Evolutionary conservation across 305 asterid species (phyloP).

Genomic region (Lippia alba): DNA sequence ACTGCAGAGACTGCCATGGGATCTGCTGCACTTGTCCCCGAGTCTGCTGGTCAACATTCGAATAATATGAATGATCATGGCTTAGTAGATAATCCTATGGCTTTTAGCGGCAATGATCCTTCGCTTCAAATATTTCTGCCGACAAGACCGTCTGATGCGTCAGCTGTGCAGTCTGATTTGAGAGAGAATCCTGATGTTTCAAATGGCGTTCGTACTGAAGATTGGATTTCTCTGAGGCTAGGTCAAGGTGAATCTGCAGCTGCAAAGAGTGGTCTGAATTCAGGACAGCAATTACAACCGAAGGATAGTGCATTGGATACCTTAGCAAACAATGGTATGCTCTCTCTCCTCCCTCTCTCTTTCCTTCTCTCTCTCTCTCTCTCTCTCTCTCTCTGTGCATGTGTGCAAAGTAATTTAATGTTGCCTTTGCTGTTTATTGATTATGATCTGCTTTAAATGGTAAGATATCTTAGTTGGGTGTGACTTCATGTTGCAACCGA

Average conservation of each 20-base stretch:
- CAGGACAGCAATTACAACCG: constrained; percentile 55
- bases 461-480: constrained; percentile 3
- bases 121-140: constrained; percentile 95
- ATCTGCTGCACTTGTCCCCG: constrained; percentile 58
- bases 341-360: constrained; percentile 12
- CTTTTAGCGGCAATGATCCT: constrained; percentile 73
- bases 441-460: neutral
- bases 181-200: constrained; percentile 65
- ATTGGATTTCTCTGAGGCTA: constrained; percentile 89
- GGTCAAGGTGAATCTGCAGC: constrained; percentile 50
- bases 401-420: neutral
- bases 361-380: constrained; percentile 9
- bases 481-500: neutral
- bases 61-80: constrained; percentile 49
- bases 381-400: neutral
- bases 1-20: constrained; percentile 60
- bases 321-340: constrained; percentile 70
- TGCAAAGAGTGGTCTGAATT: constrained; percentile 57
- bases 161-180: constrained; percentile 60
- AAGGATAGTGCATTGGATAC: constrained; percentile 58
- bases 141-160: constrained; percentile 71
- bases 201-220: constrained; percentile 73
- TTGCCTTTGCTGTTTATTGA: neutral
- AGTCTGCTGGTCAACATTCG: constrained; percentile 48
- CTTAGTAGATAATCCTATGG: constrained; percentile 76